A percentile compares a stretch with the other conserved stretches of the same genome.
phyloP scores from a whole-genome alignment of 768 basidiomycete species.

The Collybiopsis luxurians region DNA sequence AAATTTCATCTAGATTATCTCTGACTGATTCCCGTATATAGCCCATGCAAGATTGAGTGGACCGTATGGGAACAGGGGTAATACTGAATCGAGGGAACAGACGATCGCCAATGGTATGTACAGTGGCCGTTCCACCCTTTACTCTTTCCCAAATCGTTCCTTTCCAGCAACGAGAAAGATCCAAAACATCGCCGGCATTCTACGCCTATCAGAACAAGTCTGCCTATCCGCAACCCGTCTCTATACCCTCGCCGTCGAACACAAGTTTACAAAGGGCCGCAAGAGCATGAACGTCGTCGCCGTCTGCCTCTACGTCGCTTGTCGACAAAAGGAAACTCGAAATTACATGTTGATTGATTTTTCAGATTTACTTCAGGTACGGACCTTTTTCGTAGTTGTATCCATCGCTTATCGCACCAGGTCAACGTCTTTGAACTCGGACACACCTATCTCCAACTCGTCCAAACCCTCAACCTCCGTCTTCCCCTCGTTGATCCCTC shows the following conservation, averaged over 20 bases:
- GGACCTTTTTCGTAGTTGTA: slow-evolving; percentile 9
- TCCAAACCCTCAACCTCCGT: slow-evolving; percentile 80
- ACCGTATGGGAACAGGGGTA: slow-evolving; percentile 77
- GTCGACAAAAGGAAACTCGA: slow-evolving; percentile 84
- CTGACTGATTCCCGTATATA: slow-evolving; percentile 23
- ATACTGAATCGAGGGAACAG: slow-evolving; percentile 82
- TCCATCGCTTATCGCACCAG: slow-evolving; percentile 34
- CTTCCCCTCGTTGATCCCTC: slow-evolving; percentile 93
- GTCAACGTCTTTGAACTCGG: slow-evolving; percentile 98
- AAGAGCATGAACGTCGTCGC: slow-evolving; percentile 92
- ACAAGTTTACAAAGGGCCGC: slow-evolving; percentile 92
- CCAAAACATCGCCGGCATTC: slow-evolving; percentile 72
- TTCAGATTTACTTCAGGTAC: slow-evolving; percentile 88
- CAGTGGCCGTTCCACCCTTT: too few species aligned
- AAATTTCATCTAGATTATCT: not conserved
- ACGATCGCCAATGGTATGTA: slow-evolving; percentile 86
- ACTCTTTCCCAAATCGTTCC: too few species aligned
- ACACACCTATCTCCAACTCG: slow-evolving; percentile 91
- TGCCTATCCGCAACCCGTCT: slow-evolving; percentile 79
- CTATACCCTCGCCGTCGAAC: slow-evolving; percentile 91
- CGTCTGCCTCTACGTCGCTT: slow-evolving; percentile 93
- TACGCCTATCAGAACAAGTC: slow-evolving; percentile 79
- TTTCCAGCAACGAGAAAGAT: slow-evolving; percentile 76
- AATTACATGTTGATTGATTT: slow-evolving; percentile 99
- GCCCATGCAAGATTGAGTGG: slow-evolving; percentile 83